Conservation (phyloP, 768 basidiomycete genomes). For the Psilocybe tampanensis region DNA sequence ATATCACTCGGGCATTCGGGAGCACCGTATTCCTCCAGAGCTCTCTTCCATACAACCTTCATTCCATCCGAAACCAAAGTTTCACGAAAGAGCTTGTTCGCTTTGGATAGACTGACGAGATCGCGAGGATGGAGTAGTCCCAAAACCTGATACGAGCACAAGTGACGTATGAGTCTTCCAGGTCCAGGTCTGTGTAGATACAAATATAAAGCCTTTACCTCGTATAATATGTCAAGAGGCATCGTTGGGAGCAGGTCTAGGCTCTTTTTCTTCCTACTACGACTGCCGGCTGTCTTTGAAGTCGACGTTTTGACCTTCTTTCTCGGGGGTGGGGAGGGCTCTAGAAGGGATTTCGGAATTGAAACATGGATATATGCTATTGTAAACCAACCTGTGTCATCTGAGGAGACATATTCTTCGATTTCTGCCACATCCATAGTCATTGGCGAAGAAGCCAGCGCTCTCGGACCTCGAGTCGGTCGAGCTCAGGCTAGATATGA, state of each 20-base stretch:
- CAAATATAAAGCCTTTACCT: slow-evolving; percentile 8
- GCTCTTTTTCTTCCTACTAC: not conserved
- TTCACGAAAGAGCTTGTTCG: not conserved
- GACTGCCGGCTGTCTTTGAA: too few species aligned
- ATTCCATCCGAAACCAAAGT: not conserved
- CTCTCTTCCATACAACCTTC: not conserved
- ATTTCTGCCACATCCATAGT: too few species aligned
- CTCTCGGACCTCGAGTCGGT: too few species aligned
- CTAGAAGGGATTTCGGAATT: too few species aligned
- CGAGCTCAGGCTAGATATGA: too few species aligned
- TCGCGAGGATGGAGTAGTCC: not conserved
- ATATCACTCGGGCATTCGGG: not conserved
- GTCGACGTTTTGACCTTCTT: not conserved
- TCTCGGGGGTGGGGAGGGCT: not conserved
- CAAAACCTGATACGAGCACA: not conserved
- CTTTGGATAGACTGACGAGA: not conserved
- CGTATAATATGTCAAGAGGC: slow-evolving; percentile 31
- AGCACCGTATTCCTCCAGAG: not conserved
- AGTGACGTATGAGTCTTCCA: not conserved
- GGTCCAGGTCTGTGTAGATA: not conserved
- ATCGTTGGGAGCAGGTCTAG: slow-evolving; percentile 22
- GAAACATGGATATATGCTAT: too few species aligned
- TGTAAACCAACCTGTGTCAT: too few species aligned
- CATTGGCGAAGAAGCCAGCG: too few species aligned
- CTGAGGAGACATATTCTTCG: too few species aligned